Evolutionary conservation across 2,329 filamentous ascomycete species (phyloP), one percentile per base, ranked within the genome.

Genomic region (Phaeosphaeria sp.): DNA sequence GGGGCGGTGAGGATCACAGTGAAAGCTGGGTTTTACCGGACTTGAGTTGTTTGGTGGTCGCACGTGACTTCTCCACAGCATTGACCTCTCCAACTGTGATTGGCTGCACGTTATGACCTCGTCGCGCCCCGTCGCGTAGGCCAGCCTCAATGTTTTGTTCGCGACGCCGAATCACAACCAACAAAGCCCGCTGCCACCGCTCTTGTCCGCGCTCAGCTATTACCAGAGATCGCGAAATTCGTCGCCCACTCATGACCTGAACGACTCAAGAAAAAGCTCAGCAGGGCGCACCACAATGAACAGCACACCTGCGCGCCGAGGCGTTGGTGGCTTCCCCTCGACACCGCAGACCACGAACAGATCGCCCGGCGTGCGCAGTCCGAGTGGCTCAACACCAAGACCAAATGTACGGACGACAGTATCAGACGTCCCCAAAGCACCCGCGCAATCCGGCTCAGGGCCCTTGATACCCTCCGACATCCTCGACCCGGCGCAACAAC

Each of bases 401-500:
- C 67, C 75, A 15, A 79, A 78, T 49, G 71, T 77, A 45, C 63
- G 71, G 13, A 63, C 73, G 24, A 63, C 73, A 30, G 64, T 78
- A 20, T 74, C 70, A 47, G 71, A 77, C 27, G 64, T 76, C 18
- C 75, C 74, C 36, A 67, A 57, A 44, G 62, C 64, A 17, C 47
- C 69, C 2, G 49, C 62, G 22, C 64, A 64, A 17, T 56, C 62
- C 21, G 66, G 51, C 27, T 67, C 71, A 30, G 78, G 78, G 52
- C 93, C 95, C 33, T 80, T 96, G 55, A 93, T 99, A 71, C 91
- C 95, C 13, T 82, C 92, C 63, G 86, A 87, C 64, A 81, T 96
- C 47, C 84, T 98, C 76, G 94, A 98, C 81, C 92, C 92, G 46
- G 94, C 95, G 6, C 91, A 91, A 51, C 95, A 99, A 79, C 88